Base-by-base conservation (phyloP, 2,329 filamentous ascomycete species). In the Fusarium xyrophilum region DNA sequence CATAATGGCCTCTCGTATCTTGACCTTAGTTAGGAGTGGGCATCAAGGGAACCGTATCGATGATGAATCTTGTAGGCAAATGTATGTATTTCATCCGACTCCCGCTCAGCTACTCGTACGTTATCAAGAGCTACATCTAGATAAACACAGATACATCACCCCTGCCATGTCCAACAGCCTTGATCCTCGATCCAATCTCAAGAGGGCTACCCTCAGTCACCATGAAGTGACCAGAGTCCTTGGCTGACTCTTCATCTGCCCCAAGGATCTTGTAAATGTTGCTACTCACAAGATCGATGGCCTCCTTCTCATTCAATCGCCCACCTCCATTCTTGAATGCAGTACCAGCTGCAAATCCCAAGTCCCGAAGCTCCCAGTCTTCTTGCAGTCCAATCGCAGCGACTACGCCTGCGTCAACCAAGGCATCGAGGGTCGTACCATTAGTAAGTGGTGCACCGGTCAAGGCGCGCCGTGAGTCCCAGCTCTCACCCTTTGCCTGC, bases 381-480 rank as follows among this genome's bases (percentile, higher is more conserved):
- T 90, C 87, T 42, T 84, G 81, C 7, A 89, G 81, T 1, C 88
- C 86, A 27, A 91, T 82, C 0, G 83, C 89, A 2, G 85, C 81
- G 6, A 78, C 73, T 1, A 91, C 88, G 4, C 88, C 88, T 0
- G 88, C 88, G 11, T 83, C 82, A 1, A 89, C 68, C 2, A 91
- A 81, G 15, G 73, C 76, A 64, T 91, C 87, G 7, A 89, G 79
- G 0, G 83, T 83, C 2, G 89, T 91, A 28, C 88, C 88, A 69
- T 90, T 89, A 1, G 88, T 89, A 1, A 91, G 80, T 2, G 89
- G 89, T 8, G 89, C 88, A 3, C 89, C 89, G 0, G 87, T 84
- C 14, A 91, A 79, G 0, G 86, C 84, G 4, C 88, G 85, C 1
- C 87, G 84, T 76, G 89, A 80, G 65, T 90, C 88, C 89, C 89